Evolutionary conservation across 2,329 filamentous ascomycete genomes (phyloP).

Genomic region (Leptographium wingfieldii): DNA sequence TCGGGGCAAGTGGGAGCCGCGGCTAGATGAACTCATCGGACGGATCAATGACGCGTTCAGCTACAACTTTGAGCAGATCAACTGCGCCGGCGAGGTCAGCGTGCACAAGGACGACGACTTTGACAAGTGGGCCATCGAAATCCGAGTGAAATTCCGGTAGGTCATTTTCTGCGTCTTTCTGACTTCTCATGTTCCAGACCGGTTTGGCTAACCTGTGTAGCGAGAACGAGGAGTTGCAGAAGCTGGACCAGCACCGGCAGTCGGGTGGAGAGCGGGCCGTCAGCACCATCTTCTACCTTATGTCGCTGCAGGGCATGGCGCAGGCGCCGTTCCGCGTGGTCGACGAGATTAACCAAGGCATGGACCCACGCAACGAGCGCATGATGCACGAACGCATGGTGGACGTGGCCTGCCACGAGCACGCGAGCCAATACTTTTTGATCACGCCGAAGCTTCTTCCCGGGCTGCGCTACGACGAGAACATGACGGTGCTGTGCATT

Average conservation of each 20-base stretch:
- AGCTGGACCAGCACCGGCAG: slow-evolving; percentile 84
- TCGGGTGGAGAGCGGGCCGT: slow-evolving; percentile 94
- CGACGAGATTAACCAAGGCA: slow-evolving; percentile 98
- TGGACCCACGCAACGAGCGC: slow-evolving; percentile 96
- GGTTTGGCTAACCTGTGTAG: slow-evolving; percentile 23
- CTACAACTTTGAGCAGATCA: slow-evolving; percentile 88
- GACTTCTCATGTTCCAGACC: neutral
- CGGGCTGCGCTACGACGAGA: slow-evolving; percentile 70
- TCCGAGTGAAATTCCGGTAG: slow-evolving; percentile 88
- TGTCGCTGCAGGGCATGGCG: slow-evolving; percentile 89
- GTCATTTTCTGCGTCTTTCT: slow-evolving; percentile 14
- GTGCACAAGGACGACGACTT: slow-evolving; percentile 89
- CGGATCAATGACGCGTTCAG: slow-evolving; percentile 85
- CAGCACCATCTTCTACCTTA: slow-evolving; percentile 96
- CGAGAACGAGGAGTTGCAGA: slow-evolving; percentile 68
- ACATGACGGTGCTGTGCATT: slow-evolving; percentile 91
- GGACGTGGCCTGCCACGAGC: slow-evolving; percentile 81
- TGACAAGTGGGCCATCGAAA: slow-evolving; percentile 84
- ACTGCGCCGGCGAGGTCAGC: slow-evolving; percentile 80
- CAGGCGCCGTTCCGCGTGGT: slow-evolving; percentile 95
- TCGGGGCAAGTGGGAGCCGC: slow-evolving; percentile 67
- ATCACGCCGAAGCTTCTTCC: slow-evolving; percentile 93
- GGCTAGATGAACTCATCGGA: slow-evolving; percentile 61
- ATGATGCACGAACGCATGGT: slow-evolving; percentile 98
- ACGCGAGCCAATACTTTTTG: slow-evolving; percentile 80